Base-by-base conservation (phyloP, 2,329 filamentous ascomycete genomes). In the Fusarium virguliforme region DNA sequence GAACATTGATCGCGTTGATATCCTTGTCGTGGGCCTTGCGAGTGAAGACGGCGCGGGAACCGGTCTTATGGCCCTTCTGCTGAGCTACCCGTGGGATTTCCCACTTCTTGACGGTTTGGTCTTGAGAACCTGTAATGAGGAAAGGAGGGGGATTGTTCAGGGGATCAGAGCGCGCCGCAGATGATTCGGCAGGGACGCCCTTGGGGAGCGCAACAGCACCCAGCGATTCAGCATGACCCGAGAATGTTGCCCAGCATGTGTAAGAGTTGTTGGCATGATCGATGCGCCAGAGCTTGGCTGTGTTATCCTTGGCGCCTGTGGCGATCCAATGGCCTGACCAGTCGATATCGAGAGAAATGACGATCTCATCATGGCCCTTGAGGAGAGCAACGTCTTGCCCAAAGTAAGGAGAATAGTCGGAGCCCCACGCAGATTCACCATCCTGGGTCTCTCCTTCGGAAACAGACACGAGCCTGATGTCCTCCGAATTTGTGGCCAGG, bases 1-100 rank as follows among this genome's bases (percentile, higher is more conserved):
- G 93, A 10, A 96, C 87, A 71, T 97, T 94, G 56, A 99, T 88
- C 3, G 96, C 94, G 76, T 99, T 99, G 82, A 99, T 99, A 74
- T 99, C 96, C 79, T 99, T 99, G 78, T 99, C 96, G 81, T 99
- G 96, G 1, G 96, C 96, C 81, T 98, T 97, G 62, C 96, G 89
- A 1, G 96, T 98, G 80, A 93, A 99, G 5, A 91, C 83, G 41
- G 94, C 94, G 74, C 90, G 85, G 9, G 90, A 83, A 9, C 87
- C 85, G 63, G 87, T 87, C 66, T 87, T 88, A 51, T 83, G 80
- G 18, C 75, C 76, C 46, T 76, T 73, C 63, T 83, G 79, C 57
- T 85, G 83, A 35, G 83, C 79, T 57, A 87, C 79, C 40, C 88
- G 88, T 1, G 90, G 88, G 24, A 95, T 90, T 67, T 97, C 93